Evolutionary conservation across 2,329 filamentous ascomycete species (phyloP), one percentile per base, ranked within the genome.

Genomic region (Botryotinia narcissicola): DNA sequence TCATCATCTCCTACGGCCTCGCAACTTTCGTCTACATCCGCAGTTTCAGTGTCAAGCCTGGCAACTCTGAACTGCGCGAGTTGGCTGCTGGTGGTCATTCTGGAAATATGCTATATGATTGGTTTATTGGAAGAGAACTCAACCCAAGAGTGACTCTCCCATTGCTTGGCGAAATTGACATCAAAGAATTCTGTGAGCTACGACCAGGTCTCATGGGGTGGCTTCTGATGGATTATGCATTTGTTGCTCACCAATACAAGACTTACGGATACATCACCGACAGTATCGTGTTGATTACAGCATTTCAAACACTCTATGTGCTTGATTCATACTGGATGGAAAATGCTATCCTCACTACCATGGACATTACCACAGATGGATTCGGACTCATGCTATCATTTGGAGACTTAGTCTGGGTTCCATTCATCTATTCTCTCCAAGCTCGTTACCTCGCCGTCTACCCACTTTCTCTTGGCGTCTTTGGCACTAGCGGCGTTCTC

Each of bases 371-470:
- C 70, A 93, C 91, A 60, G 95, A 98, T 79, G 95, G 95, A 9
- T 97, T 98, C 78, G 95, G 95, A 71, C 94, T 94, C 85, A 98
- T 98, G 95, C 87, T 98, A 48, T 87, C 93, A 2, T 98, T 98
- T 81, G 95, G 94, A 73, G 95, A 98, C 79, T 86, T 98, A 9
- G 93, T 92, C 75, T 98, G 95, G 95, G 88, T 98, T 3, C 95
- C 95, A 0, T 97, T 97, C 81, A 87, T 93, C 74, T 98, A 97
- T 86, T 92, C 90, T 29, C 86, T 93, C 51, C 95, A 97, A 83
- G 90, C 92, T 12, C 90, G 93, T 61, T 98, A 98, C 82, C 89
- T 98, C 9, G 88, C 94, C 1, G 87, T 92, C 18, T 92, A 97
- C 82, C 95, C 95, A 0, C 85, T 94, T 22, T 86, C 91, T n/a